Conservation (phyloP, 2,329 filamentous ascomycete species). For the Lecanicillium sp. region DNA sequence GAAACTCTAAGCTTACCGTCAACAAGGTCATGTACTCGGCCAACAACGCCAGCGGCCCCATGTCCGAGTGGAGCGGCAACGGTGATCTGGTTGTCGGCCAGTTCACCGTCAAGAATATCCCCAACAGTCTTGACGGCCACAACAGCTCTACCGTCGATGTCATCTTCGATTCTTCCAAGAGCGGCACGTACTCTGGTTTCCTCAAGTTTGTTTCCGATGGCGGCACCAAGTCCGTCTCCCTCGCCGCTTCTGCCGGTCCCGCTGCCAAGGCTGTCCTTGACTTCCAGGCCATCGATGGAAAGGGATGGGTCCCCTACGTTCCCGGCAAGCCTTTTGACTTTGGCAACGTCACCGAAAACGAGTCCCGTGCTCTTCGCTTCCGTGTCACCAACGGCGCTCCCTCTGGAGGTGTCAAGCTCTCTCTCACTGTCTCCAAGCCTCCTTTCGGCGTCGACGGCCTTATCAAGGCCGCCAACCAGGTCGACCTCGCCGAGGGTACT, state of each 20-base stretch:
- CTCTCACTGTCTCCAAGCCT: conserved; percentile 55
- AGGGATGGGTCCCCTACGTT: conserved; percentile 43
- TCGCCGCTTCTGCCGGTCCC: conserved; percentile 44
- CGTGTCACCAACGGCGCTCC: conserved; percentile 48
- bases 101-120: conserved; percentile 44
- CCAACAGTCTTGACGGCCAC: conserved; percentile 36
- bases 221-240: conserved; percentile 41
- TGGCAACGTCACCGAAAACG: conserved; percentile 49
- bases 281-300: conserved; percentile 47
- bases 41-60: conserved; percentile 39
- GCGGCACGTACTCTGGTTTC: conserved; percentile 45
- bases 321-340: conserved; percentile 43
- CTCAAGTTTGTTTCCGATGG: conserved; percentile 42
- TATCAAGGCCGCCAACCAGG: conserved; percentile 46
- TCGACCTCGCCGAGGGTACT: conserved; percentile 53
- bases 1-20: conserved; percentile 40
- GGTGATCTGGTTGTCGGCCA: conserved; percentile 36
- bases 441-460: conserved; percentile 51
- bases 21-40: conserved; percentile 38
- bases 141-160: conserved; percentile 35
- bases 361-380: conserved; percentile 40
- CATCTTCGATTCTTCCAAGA: conserved; percentile 39
- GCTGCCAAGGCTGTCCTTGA: conserved; percentile 45
- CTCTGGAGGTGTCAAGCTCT: conserved; percentile 39
- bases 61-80: conserved; percentile 30